Evolutionary conservation across 768 basidiomycete species (phyloP).

Genomic region (Lentinula raphanica): DNA sequence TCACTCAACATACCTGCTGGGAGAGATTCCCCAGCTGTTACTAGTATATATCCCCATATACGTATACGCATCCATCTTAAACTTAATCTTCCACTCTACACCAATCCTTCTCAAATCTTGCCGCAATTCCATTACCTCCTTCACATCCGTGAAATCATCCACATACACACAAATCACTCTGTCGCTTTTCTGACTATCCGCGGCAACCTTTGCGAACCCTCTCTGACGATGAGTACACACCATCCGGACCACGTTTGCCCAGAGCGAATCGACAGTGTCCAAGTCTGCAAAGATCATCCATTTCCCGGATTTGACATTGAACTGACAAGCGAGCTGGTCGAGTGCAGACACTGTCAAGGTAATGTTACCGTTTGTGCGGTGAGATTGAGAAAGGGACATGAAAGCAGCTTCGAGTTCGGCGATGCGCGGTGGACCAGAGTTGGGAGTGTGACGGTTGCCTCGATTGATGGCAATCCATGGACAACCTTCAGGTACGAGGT

Average conservation of each 20-base stretch:
- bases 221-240: slow-evolving; percentile 23
- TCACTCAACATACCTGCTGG: background rate
- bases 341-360: slow-evolving; percentile 24
- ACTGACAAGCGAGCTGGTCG: slow-evolving; percentile 28
- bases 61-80: slow-evolving; percentile 16
- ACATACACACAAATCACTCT: slow-evolving; percentile 33
- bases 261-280: slow-evolving; percentile 27
- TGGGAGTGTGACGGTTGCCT: slow-evolving; percentile 10
- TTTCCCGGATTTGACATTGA: slow-evolving; percentile 29
- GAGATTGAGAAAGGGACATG: slow-evolving; percentile 16
- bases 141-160: slow-evolving; percentile 12
- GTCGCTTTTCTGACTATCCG: slow-evolving; percentile 16
- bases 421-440: background rate
- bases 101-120: slow-evolving; percentile 28
- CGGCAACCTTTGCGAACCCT: slow-evolving; percentile 31
- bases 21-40: slow-evolving; percentile 8
- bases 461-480: slow-evolving; percentile 31
- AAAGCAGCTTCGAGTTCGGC: slow-evolving; percentile 15
- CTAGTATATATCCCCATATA: slow-evolving; percentile 6
- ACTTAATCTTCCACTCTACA: slow-evolving; percentile 16
- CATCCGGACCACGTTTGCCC: slow-evolving; percentile 27
- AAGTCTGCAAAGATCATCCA: slow-evolving; percentile 33
- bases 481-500: slow-evolving; percentile 15
- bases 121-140: slow-evolving; percentile 26
- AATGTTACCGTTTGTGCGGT: slow-evolving; percentile 9